phyloP scores from a whole-genome alignment of 129 eudicot genomes.

The Artemisia tridentata region DNA sequence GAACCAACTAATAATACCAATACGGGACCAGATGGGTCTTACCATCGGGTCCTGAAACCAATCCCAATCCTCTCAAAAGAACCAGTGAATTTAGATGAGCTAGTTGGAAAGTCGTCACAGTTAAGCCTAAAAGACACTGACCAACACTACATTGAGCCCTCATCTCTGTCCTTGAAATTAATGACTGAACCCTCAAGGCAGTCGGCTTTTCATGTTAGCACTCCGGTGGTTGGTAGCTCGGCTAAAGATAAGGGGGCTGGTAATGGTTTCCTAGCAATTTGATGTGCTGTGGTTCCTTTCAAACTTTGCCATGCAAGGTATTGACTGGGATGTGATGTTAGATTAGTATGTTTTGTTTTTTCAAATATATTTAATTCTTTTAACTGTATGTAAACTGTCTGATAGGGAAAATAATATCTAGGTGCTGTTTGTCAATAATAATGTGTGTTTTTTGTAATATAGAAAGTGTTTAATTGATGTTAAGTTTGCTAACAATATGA shows the following conservation, averaged over 20 bases:
- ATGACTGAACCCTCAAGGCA: slow-evolving; percentile 56
- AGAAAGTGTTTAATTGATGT: slow-evolving; percentile 11
- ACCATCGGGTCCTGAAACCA: slow-evolving; percentile 57
- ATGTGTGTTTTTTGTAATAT: not conserved
- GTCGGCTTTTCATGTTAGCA: slow-evolving; percentile 68
- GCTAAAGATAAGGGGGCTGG: slow-evolving; percentile 36
- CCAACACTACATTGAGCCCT: slow-evolving; percentile 33
- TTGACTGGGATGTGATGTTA: slow-evolving; percentile 23
- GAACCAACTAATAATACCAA: slow-evolving; percentile 24
- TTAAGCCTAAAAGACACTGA: slow-evolving; percentile 50
- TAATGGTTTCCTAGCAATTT: slow-evolving; percentile 25
- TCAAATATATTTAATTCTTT: slow-evolving; percentile 24
- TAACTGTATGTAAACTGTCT: slow-evolving; percentile 20
- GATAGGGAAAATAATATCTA: slow-evolving; percentile 28
- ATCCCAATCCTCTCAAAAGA: slow-evolving; percentile 53
- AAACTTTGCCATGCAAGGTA: slow-evolving; percentile 22
- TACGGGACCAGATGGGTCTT: slow-evolving; percentile 33
- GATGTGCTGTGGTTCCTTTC: not conserved
- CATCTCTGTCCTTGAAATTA: slow-evolving; percentile 51
- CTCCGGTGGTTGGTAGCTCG: slow-evolving; percentile 30
- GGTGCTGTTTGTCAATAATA: slow-evolving; percentile 27
- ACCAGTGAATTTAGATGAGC: slow-evolving; percentile 60
- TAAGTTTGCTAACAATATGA: slow-evolving; percentile 10
- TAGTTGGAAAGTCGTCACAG: slow-evolving; percentile 72
- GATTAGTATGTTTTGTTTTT: slow-evolving; percentile 26